Percentiles rank a stretch among this genome's conserved stretches.
These are phyloP conservation scores for Xylariaceae sp. DNA, from an alignment of 2,329 filamentous ascomycete genomes.

Conservation along the genomic window DNA sequence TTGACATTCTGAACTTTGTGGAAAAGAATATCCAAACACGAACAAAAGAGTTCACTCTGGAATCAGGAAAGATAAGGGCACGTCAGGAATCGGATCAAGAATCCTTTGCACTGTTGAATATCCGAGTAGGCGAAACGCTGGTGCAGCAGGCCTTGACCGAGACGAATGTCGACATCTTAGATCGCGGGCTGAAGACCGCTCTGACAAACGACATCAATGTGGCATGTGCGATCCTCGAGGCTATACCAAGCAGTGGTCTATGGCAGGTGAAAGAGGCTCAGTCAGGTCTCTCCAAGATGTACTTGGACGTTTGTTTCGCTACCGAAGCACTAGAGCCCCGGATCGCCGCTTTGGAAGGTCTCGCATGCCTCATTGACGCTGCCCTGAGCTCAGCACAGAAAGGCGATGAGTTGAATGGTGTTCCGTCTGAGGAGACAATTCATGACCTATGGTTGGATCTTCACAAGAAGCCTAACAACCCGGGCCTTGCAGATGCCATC, in stretches of 20 bases:
- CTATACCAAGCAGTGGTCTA: constrained; percentile 28
- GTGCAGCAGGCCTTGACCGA: constrained; percentile 32
- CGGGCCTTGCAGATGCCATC: constrained; percentile 46
- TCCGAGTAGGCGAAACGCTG: constrained; percentile 23
- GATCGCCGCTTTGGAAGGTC: constrained; percentile 42
- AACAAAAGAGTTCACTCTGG: not conserved
- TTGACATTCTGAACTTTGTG: constrained; percentile 31
- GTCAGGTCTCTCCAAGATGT: constrained; percentile 38
- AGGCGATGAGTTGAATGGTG: constrained; percentile 18
- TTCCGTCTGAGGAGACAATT: constrained; percentile 35
- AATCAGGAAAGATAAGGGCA: not conserved
- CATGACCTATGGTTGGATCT: constrained; percentile 39
- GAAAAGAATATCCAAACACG: constrained; percentile 2
- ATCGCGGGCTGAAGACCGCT: constrained; percentile 33
- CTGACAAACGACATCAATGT: constrained; percentile 39
- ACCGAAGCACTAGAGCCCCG: constrained; percentile 42
- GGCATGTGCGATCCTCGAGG: constrained; percentile 39
- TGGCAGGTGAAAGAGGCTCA: constrained; percentile 25
- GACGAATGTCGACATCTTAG: constrained; percentile 24
- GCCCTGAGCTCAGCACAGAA: constrained; percentile 28
- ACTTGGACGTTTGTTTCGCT: constrained; percentile 38
- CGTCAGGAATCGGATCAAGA: constrained; percentile 1
- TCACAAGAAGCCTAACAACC: constrained; percentile 38
- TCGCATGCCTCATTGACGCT: constrained; percentile 42
- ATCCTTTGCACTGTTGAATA: constrained; percentile 24